These are phyloP conservation scores for Teratosphaeria viscida DNA, from an alignment of 2,329 filamentous ascomycete genomes.

Conservation along the genomic window DNA sequence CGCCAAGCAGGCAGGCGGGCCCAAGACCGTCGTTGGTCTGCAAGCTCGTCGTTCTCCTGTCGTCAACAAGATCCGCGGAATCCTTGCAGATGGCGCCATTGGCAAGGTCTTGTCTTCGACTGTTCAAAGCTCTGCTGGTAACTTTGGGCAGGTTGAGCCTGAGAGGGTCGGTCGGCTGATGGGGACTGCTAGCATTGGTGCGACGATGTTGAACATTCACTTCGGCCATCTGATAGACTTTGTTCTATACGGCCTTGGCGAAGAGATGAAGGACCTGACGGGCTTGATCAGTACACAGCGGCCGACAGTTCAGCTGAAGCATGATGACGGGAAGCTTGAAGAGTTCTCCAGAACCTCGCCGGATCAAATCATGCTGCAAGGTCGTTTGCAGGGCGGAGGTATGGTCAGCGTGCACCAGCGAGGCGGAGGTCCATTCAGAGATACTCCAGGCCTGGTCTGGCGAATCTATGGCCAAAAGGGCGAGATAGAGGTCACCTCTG, in stretches of 20 bases:
- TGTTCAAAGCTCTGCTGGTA: background rate
- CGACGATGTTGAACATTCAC: background rate
- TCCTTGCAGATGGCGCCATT: conserved; percentile 34
- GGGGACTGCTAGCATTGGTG: background rate
- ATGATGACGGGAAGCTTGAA: background rate
- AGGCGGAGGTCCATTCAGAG: background rate
- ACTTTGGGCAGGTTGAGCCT: background rate
- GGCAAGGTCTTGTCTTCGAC: conserved; percentile 28
- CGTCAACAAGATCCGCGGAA: conserved; percentile 31
- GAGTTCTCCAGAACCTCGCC: background rate
- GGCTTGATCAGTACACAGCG: background rate
- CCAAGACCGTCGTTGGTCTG: conserved; percentile 38
- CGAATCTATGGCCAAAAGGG: background rate
- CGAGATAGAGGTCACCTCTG: background rate
- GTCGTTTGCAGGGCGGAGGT: background rate
- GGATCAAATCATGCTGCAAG: background rate
- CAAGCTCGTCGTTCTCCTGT: conserved; percentile 36
- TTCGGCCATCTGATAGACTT: background rate
- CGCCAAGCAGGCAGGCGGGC: conserved; percentile 28
- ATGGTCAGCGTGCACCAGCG: background rate
- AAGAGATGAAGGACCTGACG: background rate
- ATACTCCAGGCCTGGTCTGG: background rate
- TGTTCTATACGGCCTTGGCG: background rate
- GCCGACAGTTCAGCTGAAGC: background rate
- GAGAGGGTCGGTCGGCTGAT: background rate